Percentiles rank a stretch among this genome's conserved stretches.
These are phyloP conservation scores for Aspergillus sp. DNA, from an alignment of 2,329 filamentous ascomycete species.

Conservation along the genomic window DNA sequence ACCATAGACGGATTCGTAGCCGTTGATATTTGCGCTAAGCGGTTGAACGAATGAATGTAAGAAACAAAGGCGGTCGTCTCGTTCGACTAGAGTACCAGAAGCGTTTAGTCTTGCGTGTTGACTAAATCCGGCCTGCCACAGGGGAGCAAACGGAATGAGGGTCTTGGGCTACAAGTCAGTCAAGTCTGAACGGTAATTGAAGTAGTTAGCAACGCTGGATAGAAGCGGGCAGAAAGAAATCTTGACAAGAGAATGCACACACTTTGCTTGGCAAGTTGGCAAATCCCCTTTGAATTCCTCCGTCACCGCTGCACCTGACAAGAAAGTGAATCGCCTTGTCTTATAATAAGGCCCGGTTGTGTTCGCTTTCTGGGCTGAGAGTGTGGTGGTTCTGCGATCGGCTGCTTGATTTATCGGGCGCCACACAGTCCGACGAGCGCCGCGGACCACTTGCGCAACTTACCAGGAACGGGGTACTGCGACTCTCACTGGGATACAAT, in stretches of 20 bases:
- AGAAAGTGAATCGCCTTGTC: constrained; percentile 14
- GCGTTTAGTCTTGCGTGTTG: constrained; percentile 11
- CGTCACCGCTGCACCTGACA: constrained; percentile 13
- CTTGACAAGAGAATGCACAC: constrained; percentile 8
- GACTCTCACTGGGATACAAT: too few species aligned
- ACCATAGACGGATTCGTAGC: neutral
- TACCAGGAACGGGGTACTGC: constrained; percentile 10
- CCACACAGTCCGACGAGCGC: constrained; percentile 21
- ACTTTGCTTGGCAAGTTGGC: constrained; percentile 9
- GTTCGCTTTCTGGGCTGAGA: constrained; percentile 5
- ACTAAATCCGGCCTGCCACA: constrained; percentile 19
- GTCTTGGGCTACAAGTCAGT: constrained; percentile 1
- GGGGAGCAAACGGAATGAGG: constrained; percentile 24
- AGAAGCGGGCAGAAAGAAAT: too few species aligned
- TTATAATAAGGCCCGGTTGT: constrained; percentile 7
- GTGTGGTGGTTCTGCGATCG: constrained; percentile 12
- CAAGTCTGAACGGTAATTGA: neutral
- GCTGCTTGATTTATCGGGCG: constrained; percentile 14
- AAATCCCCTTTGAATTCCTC: constrained; percentile 12
- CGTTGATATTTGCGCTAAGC: neutral
- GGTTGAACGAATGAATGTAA: constrained; percentile 18
- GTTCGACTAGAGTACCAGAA: constrained; percentile 2
- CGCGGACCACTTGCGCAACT: constrained; percentile 20
- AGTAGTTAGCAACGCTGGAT: neutral
- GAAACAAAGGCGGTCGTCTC: constrained; percentile 18